Base-by-base conservation (phyloP, 805 yeast genomes). In the Saturnispora sekii region DNA sequence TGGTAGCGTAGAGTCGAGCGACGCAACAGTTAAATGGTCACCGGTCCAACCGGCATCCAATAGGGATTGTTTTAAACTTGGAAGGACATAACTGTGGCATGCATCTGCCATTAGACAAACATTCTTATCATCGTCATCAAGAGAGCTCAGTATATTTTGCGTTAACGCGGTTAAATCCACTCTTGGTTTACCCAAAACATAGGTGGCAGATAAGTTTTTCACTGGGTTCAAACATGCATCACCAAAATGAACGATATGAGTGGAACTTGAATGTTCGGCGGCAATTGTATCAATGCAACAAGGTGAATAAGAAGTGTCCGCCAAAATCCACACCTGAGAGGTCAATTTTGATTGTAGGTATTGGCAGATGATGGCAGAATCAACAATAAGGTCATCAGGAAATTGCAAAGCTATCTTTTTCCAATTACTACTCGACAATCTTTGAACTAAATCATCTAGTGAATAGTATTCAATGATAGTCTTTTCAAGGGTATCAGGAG, bases 201-300 rank as follows among this genome's bases (percentile, higher is more conserved):
- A 90, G 0, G 81, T 77, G 0, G 88, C 85, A 0, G 84, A 79
- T n/a, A 86, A 59, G 37, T 76, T 76, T 38, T 76, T 78, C 5
- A 86, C 79, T 0, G 88, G 83, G 53, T 83, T 88, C 57, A 93
- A 63, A 62, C 98, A 93, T 0, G 97, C 90, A 58, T 87, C 95
- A 2, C 98, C 98, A 62, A 89, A 86, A 63, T 93, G 98, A 2
- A 89, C 78, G 28, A 93, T 86, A 4, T 84, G 64, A 51, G 90
- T 96, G 6, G 93, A 88, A 6, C 67, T 59, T 12, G 90, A 94
- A 61, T 93, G 98, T 57, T 84, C 89, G 1, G 96, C 95, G 0
- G 98, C 97, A 26, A 90, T 94, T 57, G 89, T 97, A 61, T 93
- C 98, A 10, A 90, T 82, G 64, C 98, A 93, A 62, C 98, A 93